Percentiles rank a stretch among this genome's conserved stretches.
phyloP scores from a whole-genome alignment of 2,329 filamentous ascomycete species.

The Alternaria consortialis region DNA sequence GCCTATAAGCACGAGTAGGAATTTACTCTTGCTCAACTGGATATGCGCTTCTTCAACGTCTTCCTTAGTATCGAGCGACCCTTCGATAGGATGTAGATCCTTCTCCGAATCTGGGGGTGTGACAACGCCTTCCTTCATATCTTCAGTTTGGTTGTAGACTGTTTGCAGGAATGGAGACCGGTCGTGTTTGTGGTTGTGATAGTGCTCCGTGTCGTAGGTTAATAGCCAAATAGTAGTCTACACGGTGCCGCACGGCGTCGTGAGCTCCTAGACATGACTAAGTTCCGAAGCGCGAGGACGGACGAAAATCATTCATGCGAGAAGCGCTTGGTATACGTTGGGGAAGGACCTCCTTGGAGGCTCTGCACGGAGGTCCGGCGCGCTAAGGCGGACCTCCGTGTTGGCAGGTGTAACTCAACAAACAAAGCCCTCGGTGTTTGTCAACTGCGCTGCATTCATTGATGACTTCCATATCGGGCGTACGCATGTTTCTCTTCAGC shows the following conservation, averaged over 20 bases:
- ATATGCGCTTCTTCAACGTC: slow-evolving; percentile 3
- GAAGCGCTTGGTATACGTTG: not conserved
- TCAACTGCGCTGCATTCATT: not conserved
- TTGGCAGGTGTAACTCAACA: not conserved
- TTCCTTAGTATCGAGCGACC: not conserved
- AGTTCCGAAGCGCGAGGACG: not conserved
- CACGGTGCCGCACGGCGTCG: not conserved
- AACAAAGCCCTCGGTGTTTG: not conserved
- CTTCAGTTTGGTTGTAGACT: not conserved
- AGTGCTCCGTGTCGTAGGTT: not conserved
- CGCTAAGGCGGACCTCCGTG: not conserved
- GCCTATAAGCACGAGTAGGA: slow-evolving; percentile 3
- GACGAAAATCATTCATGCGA: slow-evolving; percentile 1
- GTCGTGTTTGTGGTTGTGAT: not conserved
- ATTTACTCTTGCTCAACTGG: not conserved
- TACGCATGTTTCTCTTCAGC: not conserved
- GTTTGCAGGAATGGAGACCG: not conserved
- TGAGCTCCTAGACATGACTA: not conserved
- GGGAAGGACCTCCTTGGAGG: not conserved
- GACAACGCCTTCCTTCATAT: slow-evolving; percentile 1
- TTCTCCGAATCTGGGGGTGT: slow-evolving; percentile 1
- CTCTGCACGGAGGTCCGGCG: not conserved
- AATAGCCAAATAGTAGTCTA: not conserved
- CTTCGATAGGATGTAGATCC: not conserved
- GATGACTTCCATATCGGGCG: not conserved